Percentiles rank a stretch among this genome's conserved stretches.
Evolutionary conservation across 176 grass and related monocot species (phyloP).

Genomic region (Puya raimondii): DNA sequence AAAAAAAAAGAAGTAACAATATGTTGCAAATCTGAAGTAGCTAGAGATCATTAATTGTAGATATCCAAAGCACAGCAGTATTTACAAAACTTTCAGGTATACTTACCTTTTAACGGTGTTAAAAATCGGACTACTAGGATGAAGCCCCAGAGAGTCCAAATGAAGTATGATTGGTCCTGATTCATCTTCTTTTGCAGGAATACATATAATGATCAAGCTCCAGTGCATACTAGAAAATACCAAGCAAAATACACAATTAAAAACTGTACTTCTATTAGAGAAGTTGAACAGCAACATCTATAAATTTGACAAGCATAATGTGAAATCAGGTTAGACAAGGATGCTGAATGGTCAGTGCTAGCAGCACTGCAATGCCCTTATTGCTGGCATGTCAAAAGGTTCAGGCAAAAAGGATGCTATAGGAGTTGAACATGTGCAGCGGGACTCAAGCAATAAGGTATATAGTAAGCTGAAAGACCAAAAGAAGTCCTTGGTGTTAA

Average conservation of each 20-base stretch:
- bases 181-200: conserved; percentile 57
- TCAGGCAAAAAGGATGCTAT: too few relatives aligned
- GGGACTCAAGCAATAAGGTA: too few relatives aligned
- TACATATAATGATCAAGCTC: conserved; percentile 89
- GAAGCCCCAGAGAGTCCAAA: conserved; percentile 71
- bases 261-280: not conserved
- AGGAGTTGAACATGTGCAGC: too few relatives aligned
- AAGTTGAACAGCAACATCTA: too few relatives aligned
- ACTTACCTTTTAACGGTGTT: conserved; percentile 33
- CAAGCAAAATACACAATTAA: conserved; percentile 5
- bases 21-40: not conserved
- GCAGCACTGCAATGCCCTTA: not conserved
- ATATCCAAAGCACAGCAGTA: not conserved
- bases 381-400: too few relatives aligned
- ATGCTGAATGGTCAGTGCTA: not conserved
- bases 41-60: too few relatives aligned
- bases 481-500: too few relatives aligned
- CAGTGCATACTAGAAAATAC: conserved; percentile 47
- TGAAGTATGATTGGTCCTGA: conserved; percentile 77
- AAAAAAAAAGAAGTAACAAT: not conserved
- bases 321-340: not conserved
- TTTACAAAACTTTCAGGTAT: not conserved
- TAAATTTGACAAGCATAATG: not conserved
- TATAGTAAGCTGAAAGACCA: too few relatives aligned
- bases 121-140: conserved; percentile 47